These are phyloP conservation scores for Mycena crocata DNA, from an alignment of 768 basidiomycete species.

Conservation along the genomic window DNA sequence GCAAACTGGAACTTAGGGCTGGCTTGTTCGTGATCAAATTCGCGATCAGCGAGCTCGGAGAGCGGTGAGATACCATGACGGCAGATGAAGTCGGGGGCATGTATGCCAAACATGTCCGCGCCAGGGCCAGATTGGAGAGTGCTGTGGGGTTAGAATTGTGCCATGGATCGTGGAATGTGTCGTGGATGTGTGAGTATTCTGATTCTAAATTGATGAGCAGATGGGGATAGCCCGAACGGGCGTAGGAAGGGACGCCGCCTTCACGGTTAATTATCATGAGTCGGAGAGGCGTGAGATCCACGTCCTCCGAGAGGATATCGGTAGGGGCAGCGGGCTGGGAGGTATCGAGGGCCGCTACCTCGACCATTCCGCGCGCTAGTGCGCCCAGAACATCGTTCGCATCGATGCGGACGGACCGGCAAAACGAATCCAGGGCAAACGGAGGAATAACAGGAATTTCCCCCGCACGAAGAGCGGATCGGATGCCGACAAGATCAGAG, in stretches of 20 bases:
- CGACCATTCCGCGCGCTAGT: slow-evolving; percentile 87
- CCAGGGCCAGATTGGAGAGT: slow-evolving; percentile 85
- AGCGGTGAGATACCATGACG: slow-evolving; percentile 97
- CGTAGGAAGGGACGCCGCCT: slow-evolving; percentile 97
- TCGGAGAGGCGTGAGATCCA: slow-evolving; percentile 92
- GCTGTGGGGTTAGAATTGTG: slow-evolving; percentile 82
- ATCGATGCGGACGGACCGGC: slow-evolving; percentile 85
- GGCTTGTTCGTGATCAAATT: slow-evolving; percentile 99
- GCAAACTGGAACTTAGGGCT: slow-evolving; percentile 93
- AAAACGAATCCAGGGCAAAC: slow-evolving; percentile 91
- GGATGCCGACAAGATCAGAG: slow-evolving; percentile 84
- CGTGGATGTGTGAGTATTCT: slow-evolving; percentile 85
- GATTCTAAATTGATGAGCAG: slow-evolving; percentile 94
- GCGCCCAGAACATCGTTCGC: slow-evolving; percentile 92
- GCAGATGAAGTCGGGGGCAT: slow-evolving; percentile 97
- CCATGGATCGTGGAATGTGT: slow-evolving; percentile 89
- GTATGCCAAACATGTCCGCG: slow-evolving; percentile 86
- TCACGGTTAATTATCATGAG: slow-evolving; percentile 98
- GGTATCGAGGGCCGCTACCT: slow-evolving; percentile 53
- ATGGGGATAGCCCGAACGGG: slow-evolving; percentile 93
- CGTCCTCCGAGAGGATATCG: slow-evolving; percentile 57
- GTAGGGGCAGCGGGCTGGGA: slow-evolving; percentile 45
- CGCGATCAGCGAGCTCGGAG: slow-evolving; percentile 93
- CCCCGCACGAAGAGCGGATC: slow-evolving; percentile 89
- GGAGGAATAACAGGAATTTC: slow-evolving; percentile 98